Evolutionary conservation across 2,329 filamentous ascomycete genomes (phyloP), one percentile per base, ranked within the genome.

Genomic region (Lachnellula hyalina): DNA sequence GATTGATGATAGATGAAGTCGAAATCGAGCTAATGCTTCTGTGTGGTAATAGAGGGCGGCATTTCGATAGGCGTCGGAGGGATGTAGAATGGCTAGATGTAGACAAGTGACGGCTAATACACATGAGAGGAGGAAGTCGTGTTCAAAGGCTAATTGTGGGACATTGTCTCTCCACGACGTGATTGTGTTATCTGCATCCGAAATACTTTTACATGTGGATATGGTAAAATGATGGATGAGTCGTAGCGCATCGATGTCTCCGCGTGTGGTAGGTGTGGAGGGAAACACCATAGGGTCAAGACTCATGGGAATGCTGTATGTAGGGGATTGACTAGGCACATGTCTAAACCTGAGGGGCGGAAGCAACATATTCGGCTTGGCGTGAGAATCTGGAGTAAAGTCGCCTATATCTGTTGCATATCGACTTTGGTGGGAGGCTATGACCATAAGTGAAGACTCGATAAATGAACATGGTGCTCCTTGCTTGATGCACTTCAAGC

Each of bases 91-190:
- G n/a, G 49, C 46, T 2, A 61, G 28, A 40, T 59, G 59, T 9
- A 61, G 52, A 12, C 56, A 52, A 5, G 59, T 49, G 28, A 59
- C 17, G 4, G 56, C 55, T 15, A 61, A 44, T 15, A 61, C 12
- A 19, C 53, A 36, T 1, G 50, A 57, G 8, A 59, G 40, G 8
- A 61, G 52, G 17, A 50, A 61, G 9, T 51, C 49, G 12, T 57
- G 45, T 34, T 54, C 28, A 15, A 59, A 53, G 5, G 56, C 52
- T 28, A 61, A 15, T 6, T 7, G 25, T 4, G 59, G 59, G 23
- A 61, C 9, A 4, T 25, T 23, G 44, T 55, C 42, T 21, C 51
- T 54, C 51, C 57, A 59, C 38, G 47, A 41, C 34, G 19, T 41
- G 4, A 46, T 19, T 14, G 45, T 19, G 9, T 40, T 40, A n/a